Evolutionary conservation across 225 moss, liverwort and hornwort species (phyloP).

Genomic region (Polytrichum commune): DNA sequence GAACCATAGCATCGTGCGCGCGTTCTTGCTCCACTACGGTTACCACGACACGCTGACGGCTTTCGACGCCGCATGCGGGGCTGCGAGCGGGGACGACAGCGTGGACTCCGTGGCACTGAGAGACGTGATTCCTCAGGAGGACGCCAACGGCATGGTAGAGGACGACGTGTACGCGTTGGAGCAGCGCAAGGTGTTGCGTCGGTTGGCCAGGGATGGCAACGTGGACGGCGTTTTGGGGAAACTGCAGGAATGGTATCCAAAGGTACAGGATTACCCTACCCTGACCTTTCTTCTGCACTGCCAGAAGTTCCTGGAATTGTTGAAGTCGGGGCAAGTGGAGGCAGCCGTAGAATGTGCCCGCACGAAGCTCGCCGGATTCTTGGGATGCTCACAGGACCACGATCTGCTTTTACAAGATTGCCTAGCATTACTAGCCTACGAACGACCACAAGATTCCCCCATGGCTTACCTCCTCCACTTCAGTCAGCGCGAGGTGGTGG

Average conservation of each 20-base stretch:
- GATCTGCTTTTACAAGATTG: constrained; percentile 86
- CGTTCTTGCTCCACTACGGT: constrained; percentile 87
- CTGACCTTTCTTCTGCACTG: constrained; percentile 77
- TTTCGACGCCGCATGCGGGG: constrained; percentile 74
- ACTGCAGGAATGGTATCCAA: constrained; percentile 88
- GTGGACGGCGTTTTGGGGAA: constrained; percentile 74
- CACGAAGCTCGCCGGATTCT: constrained; percentile 67
- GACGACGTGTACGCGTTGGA: constrained; percentile 79
- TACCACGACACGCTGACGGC: constrained; percentile 91
- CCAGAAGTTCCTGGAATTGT: constrained; percentile 92
- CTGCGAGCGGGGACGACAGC: constrained; percentile 39
- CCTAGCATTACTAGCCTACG: constrained; percentile 82
- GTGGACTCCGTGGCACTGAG: constrained; percentile 62
- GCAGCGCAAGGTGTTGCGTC: constrained; percentile 75
- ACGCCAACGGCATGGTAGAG: constrained; percentile 30
- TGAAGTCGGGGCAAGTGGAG: constrained; percentile 77
- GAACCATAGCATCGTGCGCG: constrained; percentile 88
- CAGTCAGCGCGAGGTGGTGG: constrained; percentile 85
- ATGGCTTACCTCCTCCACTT: constrained; percentile 83
- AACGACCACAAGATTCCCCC: constrained; percentile 84
- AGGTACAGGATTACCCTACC: constrained; percentile 54
- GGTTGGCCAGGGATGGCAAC: constrained; percentile 73
- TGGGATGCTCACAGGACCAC: constrained; percentile 68
- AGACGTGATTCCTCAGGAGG: constrained; percentile 35
- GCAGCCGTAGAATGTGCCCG: constrained; percentile 81